A percentile compares a stretch with the other conserved stretches of the same genome.
Evolutionary conservation across 129 eudicot genomes (phyloP).

Genomic region (Flaveria linearis): DNA sequence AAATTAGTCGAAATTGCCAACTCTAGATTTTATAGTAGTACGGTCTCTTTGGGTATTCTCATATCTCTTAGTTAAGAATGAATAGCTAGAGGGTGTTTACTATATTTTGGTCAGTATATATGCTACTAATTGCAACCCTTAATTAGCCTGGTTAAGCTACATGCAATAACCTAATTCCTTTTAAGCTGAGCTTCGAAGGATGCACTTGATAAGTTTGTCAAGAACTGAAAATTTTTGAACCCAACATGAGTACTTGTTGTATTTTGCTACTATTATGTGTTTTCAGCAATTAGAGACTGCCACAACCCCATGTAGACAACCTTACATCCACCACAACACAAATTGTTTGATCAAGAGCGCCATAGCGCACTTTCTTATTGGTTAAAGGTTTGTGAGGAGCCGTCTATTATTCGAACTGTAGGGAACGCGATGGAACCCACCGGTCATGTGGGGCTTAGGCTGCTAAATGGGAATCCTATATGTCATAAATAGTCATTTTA

Average conservation of each 20-base stretch:
- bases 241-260: slow-evolving; percentile 19
- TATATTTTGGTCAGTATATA: too few species aligned
- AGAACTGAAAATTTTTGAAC: slow-evolving; percentile 15
- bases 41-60: too few species aligned
- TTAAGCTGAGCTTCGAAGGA: not conserved
- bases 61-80: too few species aligned
- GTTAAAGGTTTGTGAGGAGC: slow-evolving; percentile 15
- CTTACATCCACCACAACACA: slow-evolving; percentile 21
- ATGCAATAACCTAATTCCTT: not conserved
- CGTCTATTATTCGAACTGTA: slow-evolving; percentile 21
- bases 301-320: slow-evolving; percentile 15
- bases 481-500: slow-evolving; percentile 54
- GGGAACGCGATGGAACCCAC: slow-evolving; percentile 34
- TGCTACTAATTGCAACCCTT: too few species aligned
- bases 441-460: slow-evolving; percentile 41
- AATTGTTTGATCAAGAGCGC: slow-evolving; percentile 27
- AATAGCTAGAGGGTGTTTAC: too few species aligned
- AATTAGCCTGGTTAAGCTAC: not conserved
- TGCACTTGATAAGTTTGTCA: slow-evolving; percentile 10
- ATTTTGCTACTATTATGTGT: slow-evolving; percentile 14
- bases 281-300: slow-evolving; percentile 24
- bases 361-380: slow-evolving; percentile 39
- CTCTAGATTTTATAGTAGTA: not conserved
- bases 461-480: slow-evolving; percentile 42
- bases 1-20: not conserved